Evolutionary conservation across 1,284 basidiomycete species (phyloP), one percentile per base, ranked within the genome.

Genomic region (Sporisorium reilianum): DNA sequence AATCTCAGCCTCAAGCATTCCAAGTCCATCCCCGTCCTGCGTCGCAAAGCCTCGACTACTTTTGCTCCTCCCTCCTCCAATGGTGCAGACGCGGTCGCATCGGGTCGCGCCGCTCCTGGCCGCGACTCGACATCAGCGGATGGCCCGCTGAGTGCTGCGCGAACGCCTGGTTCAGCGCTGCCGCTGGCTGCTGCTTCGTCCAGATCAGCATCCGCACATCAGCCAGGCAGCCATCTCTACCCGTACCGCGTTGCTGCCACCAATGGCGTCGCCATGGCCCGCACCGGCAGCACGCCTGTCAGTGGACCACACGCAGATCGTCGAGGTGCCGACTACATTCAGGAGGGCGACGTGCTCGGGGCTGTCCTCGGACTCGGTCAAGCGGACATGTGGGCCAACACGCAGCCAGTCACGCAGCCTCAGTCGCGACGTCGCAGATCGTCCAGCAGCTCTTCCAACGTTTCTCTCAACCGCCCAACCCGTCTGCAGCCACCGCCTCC

Each of bases 331-430:
- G 64, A 64, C 23, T 41, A 73, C 28, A 67, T 81, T 23, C 56
- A 79, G 25, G 70, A 76, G 25, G 80, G 80, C 20, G 80, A 81
- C 30, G 79, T 81, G 22, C 68, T 81, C 12, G 79, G 80, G 7
- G 80, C 80, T 20, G 68, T 81, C 14, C 71, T 81, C n/a, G 78
- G 76, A n/a, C 62, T 80, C 18, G 52, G 74, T 14, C 58, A 76
- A 41, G 57, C 55, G 11, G 74, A 75, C 23, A 23, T 66, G 14
- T 65, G 66, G 72, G 30, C 62, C 16, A 64, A 54, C 26, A 26
- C 49, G 23, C 55, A 41, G 7, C 36, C 50, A 18, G 55, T 42
- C 4, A 12, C 50, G 9, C 55, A 60, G 11, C 44, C 45, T 12
- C 52, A 49, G 9, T 34, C 52, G 3, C 46, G 52, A 20, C 46